Evolutionary conservation across 2,329 filamentous ascomycete species (phyloP).

Genomic region (Aspergillus puulaauensis): DNA sequence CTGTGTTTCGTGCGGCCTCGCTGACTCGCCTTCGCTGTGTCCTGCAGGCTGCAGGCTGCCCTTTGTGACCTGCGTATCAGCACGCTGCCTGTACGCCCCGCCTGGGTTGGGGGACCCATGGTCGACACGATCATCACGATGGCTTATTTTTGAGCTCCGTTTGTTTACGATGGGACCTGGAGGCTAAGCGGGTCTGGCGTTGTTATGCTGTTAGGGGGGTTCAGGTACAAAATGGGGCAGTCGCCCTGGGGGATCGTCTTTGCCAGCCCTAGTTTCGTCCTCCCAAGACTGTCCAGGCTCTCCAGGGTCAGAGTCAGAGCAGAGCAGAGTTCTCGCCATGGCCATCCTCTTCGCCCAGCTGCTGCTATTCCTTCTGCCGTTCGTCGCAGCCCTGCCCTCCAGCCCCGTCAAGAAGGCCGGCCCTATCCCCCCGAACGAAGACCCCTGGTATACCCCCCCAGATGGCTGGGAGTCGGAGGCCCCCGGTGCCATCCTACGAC

Average conservation of each 20-base stretch:
- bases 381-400: conserved; percentile 7
- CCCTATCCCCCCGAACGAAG: conserved; percentile 21
- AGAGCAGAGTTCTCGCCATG: not conserved
- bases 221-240: not conserved
- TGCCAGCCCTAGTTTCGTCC: too few species aligned
- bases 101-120: too few species aligned
- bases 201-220: too few species aligned
- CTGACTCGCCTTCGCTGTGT: not conserved
- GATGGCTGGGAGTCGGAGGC: conserved; percentile 24
- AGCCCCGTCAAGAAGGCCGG: not conserved
- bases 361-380: conserved; percentile 4
- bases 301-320: too few species aligned
- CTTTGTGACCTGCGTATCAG: too few species aligned
- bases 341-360: conserved; percentile 2
- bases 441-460: conserved; percentile 31
- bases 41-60: too few species aligned
- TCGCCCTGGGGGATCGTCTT: not conserved
- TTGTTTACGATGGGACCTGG: too few species aligned
- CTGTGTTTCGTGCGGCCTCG: not conserved
- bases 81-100: too few species aligned
- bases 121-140: too few species aligned
- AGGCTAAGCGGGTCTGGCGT: too few species aligned
- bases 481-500: conserved; percentile 29
- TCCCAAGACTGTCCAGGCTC: too few species aligned
- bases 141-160: too few species aligned